These are phyloP conservation scores for Prunus davidiana DNA, from an alignment of 306 rosid species.

Conservation along the genomic window DNA sequence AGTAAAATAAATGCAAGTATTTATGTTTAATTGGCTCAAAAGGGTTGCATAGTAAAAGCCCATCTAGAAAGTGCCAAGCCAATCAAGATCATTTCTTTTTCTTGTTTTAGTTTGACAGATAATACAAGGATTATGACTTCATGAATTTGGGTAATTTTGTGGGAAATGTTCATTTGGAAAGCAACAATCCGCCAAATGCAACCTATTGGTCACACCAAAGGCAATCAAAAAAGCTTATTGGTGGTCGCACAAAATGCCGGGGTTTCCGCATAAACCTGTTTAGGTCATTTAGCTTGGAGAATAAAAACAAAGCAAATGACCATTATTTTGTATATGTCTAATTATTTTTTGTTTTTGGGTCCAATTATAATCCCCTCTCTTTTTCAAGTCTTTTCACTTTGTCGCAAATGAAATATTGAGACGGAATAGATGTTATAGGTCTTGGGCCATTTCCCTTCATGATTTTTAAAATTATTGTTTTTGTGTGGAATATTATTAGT, in stretches of 20 bases:
- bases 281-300: not conserved
- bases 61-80: not conserved
- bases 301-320: not conserved
- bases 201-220: not conserved
- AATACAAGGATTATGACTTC: not conserved
- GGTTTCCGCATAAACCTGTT: constrained; percentile 12
- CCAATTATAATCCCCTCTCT: not conserved
- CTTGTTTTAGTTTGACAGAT: not conserved
- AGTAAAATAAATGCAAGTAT: not conserved
- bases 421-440: not conserved
- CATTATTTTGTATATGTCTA: not conserved
- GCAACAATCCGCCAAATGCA: constrained; percentile 11
- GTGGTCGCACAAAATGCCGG: not conserved
- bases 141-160: not conserved
- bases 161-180: constrained; percentile 8
- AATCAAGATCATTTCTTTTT: not conserved
- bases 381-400: not conserved
- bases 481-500: too few relatives aligned
- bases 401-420: not conserved
- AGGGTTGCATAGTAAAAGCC: not conserved
- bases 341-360: not conserved
- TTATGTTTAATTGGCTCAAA: not conserved
- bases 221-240: not conserved
- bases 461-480: too few relatives aligned
- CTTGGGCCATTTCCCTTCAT: too few relatives aligned